Evolutionary conservation across 345 rosid species (phyloP).

Genomic region (Eucalyptus tenuipes): DNA sequence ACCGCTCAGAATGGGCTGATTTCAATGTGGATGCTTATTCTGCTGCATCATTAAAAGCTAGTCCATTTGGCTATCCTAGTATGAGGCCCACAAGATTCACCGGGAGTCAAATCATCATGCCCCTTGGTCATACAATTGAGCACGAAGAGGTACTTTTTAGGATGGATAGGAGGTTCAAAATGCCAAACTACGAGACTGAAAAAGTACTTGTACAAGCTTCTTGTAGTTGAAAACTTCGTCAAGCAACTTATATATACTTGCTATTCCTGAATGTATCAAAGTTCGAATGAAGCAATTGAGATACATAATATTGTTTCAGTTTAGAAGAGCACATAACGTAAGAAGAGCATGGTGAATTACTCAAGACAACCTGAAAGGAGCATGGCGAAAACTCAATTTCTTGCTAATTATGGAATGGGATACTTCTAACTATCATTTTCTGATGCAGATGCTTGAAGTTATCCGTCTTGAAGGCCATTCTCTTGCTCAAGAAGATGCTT

Average conservation of each 20-base stretch:
- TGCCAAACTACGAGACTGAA: neutral
- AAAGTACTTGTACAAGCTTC: neutral
- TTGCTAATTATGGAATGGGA: neutral
- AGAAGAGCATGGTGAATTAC: neutral
- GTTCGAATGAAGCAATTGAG: neutral
- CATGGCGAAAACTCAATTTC: neutral
- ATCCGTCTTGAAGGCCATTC: constrained; percentile 94
- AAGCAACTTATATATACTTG: neutral
- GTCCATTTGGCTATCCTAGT: constrained; percentile 73
- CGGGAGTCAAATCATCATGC: constrained; percentile 95
- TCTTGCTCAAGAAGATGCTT: constrained; percentile 88
- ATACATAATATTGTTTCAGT: neutral
- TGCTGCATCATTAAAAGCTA: constrained; percentile 76
- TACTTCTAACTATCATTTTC: neutral
- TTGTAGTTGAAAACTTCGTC: neutral
- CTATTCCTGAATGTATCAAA: neutral
- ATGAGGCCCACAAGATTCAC: constrained; percentile 95
- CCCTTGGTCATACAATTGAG: constrained; percentile 93
- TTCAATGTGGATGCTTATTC: constrained; percentile 95
- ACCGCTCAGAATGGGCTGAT: constrained; percentile 99
- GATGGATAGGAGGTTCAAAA: neutral
- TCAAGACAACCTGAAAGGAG: neutral
- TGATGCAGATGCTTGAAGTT: constrained; percentile 77
- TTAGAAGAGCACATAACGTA: neutral
- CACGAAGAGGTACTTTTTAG: constrained; percentile 68